Evolutionary conservation across 108 stramenopile genomes (phyloP).

Genomic region (Cyclotella atomus): DNA sequence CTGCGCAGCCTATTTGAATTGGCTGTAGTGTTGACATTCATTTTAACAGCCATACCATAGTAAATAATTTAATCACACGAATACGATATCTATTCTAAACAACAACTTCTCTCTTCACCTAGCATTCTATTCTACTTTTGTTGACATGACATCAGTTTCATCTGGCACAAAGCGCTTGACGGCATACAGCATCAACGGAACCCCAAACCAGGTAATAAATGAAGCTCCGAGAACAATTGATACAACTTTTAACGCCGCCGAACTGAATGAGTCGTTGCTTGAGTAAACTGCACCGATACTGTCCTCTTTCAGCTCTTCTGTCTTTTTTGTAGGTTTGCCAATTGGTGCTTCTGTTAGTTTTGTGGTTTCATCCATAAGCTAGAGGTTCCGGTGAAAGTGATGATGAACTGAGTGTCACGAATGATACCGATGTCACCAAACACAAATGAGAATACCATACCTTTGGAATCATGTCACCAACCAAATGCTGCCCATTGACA

Average conservation of each 20-base stretch:
- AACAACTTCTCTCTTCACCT: too few relatives aligned
- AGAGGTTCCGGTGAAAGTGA: not conserved
- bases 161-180: conserved; percentile 9
- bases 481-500: conserved; percentile 70
- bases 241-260: conserved; percentile 64
- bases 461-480: conserved; percentile 75
- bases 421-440: not conserved
- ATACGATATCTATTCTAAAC: too few relatives aligned
- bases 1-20: conserved; percentile 4
- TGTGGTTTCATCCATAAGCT: conserved; percentile 16
- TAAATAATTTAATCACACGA: too few relatives aligned
- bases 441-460: too few relatives aligned
- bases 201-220: conserved; percentile 36
- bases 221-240: conserved; percentile 61
- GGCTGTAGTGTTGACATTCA: too few relatives aligned
- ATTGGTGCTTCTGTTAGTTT: conserved; percentile 55
- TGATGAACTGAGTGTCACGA: not conserved
- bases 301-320: conserved; percentile 51
- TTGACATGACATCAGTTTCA: not conserved
- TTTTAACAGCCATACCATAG: too few relatives aligned
- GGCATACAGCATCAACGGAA: conserved; percentile 21
- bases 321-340: conserved; percentile 66
- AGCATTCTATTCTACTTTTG: too few relatives aligned
- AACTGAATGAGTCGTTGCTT: conserved; percentile 50
- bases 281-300: conserved; percentile 46